These are phyloP conservation scores for Verticillium isaacii DNA, from an alignment of 2,329 filamentous ascomycete species.

Conservation along the genomic window DNA sequence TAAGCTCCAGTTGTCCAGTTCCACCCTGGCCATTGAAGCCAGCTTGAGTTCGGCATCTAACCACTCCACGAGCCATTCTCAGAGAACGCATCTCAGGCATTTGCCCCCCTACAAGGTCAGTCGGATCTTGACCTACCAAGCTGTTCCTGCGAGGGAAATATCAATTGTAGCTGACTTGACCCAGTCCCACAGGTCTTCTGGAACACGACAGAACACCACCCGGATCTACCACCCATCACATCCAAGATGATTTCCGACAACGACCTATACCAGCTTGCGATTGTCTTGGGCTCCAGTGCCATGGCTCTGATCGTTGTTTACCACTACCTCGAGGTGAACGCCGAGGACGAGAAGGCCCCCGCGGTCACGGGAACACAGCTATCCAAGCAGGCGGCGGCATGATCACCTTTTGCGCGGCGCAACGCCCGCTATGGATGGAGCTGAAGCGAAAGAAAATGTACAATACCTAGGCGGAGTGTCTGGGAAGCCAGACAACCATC, in stretches of 20 bases:
- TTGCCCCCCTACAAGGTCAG: neutral
- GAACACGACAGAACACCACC: neutral
- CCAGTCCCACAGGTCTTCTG: neutral
- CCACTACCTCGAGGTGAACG: conserved; percentile 94
- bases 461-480: neutral
- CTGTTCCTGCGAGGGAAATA: neutral
- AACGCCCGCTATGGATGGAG: neutral
- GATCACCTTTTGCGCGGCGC: neutral
- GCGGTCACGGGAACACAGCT: neutral
- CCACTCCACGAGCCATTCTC: neutral
- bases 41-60: neutral
- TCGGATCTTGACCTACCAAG: neutral
- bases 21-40: neutral
- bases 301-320: conserved; percentile 94
- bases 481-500: no score
- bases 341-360: conserved; percentile 33
- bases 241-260: conserved; percentile 87
- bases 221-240: neutral
- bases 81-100: neutral
- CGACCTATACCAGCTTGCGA: conserved; percentile 84
- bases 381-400: neutral
- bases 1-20: conserved; percentile 2
- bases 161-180: neutral
- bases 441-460: neutral
- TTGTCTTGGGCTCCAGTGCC: conserved; percentile 84